phyloP scores from a whole-genome alignment of 2,329 filamentous ascomycete genomes.

The Endothia cerciana region DNA sequence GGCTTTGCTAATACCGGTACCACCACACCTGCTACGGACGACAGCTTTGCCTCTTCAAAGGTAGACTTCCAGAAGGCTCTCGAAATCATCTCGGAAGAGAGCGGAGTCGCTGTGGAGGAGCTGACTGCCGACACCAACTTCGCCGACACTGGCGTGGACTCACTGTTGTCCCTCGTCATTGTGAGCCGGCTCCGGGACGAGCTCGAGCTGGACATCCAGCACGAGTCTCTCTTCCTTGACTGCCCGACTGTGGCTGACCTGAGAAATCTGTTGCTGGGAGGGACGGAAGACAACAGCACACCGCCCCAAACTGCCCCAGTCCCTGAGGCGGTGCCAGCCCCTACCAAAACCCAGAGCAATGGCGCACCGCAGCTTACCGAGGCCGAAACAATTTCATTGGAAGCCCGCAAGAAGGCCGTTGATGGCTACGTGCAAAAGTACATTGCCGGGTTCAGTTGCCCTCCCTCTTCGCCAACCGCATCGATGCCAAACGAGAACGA shows the following conservation, averaged over 20 bases:
- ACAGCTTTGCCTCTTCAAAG: no score
- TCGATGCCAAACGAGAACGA: not conserved
- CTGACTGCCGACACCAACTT: conserved; percentile 60
- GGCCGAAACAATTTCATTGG: not conserved
- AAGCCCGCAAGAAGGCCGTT: not conserved
- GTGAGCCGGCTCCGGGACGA: conserved; percentile 61
- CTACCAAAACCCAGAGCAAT: no score
- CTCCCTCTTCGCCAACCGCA: no score
- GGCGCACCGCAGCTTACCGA: not conserved
- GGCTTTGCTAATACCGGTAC: no score
- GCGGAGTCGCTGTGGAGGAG: conserved; percentile 57
- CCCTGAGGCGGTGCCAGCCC: no score
- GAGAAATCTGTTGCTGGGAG: not conserved
- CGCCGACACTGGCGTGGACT: conserved; percentile 61
- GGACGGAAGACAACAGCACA: no score
- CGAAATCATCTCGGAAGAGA: conserved; percentile 59
- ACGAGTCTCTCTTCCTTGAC: conserved; percentile 12
- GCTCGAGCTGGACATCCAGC: conserved; percentile 53
- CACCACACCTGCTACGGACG: no score
- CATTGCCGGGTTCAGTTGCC: not conserved
- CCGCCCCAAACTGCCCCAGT: no score
- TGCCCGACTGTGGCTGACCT: conserved; percentile 11
- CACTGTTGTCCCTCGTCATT: conserved; percentile 63
- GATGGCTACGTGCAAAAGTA: not conserved
- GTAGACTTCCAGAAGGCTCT: no score